Evolutionary conservation across 2,329 filamentous ascomycete species (phyloP), one percentile per base, ranked within the genome.

Genomic region (Stagonosporopsis chrysanthemi): DNA sequence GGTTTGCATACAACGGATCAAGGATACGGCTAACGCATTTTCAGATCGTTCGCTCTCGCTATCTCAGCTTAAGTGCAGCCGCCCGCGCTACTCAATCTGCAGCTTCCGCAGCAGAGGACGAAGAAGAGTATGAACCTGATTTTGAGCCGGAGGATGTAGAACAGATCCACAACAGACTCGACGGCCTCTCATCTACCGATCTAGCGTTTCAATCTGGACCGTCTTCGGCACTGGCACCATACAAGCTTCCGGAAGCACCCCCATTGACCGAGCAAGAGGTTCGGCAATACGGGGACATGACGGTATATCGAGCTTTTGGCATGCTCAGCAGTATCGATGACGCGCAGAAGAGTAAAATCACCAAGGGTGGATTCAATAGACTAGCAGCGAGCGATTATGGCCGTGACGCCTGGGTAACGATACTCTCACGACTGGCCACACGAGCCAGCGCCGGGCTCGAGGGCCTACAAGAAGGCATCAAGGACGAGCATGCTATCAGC

Each of bases 121-220:
- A 97, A 19, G 92, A 96, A 63, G 91, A 97, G 67, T 97, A 97
- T 70, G 94, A 97, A 69, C 93, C 94, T 0, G 90, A 96, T 70
- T 92, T 92, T 65, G 87, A 89, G 57, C 84, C 89, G 8, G 91
- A 96, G 74, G 88, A 91, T 63, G 86, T 86, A 1, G 90, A 92
- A 68, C 90, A 94, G 70, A 88, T 91, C 29, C 78, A 89, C 45
- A 91, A 94, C 75, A 90, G 90, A 71, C 82, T 92, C 14, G 90
- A 94, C 70, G 86, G 86, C 59, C 82, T 88, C 5, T 83, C 88
- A n/a, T 79, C 86, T 4, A 83, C 84, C 42, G 82, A 84, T 39
- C 73, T 83, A 4, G 75, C 82, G 24, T 74, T 78, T 33, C 77
- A 79, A 50, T 48, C 61, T 19, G 64, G 67, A 15, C 78, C 69